Evolutionary conservation across 192 early-diverging fungal species (phyloP).

Genomic region (Linnemannia schmuckeri): DNA sequence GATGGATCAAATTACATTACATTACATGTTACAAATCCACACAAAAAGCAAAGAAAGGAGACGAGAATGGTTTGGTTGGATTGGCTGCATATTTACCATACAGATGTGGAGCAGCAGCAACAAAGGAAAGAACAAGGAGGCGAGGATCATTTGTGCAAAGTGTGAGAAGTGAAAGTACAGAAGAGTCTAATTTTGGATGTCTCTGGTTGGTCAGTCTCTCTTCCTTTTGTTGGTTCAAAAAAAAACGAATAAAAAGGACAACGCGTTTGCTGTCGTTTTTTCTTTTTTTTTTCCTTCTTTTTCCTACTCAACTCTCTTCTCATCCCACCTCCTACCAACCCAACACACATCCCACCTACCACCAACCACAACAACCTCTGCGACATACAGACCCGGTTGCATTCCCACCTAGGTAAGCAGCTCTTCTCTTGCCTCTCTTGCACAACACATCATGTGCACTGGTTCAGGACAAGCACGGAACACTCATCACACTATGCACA

Average conservation of each 20-base stretch:
- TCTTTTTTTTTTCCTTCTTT: constrained; percentile 8
- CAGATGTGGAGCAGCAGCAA: not conserved
- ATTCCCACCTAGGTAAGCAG: not conserved
- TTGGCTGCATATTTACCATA: not conserved
- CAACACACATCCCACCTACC: not conserved
- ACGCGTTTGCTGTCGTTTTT: not conserved
- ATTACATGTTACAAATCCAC: not conserved
- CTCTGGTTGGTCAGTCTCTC: not conserved
- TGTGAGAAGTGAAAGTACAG: not conserved
- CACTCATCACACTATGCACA: not conserved
- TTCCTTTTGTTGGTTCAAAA: not conserved
- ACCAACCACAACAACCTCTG: not conserved
- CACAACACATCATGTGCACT: not conserved
- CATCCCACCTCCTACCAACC: not conserved
- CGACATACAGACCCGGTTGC: not conserved
- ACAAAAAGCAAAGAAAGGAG: not conserved
- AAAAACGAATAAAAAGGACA: not conserved
- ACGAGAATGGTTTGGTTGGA: not conserved
- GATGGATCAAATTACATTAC: too few species aligned
- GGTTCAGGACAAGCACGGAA: not conserved
- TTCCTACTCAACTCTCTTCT: not conserved
- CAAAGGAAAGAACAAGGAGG: not conserved
- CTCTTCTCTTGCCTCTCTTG: not conserved
- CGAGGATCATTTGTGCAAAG: not conserved
- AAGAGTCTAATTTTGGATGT: not conserved